Conservation (phyloP, 352 stramenopile genomes). For the Phytophthora foliorum region DNA sequence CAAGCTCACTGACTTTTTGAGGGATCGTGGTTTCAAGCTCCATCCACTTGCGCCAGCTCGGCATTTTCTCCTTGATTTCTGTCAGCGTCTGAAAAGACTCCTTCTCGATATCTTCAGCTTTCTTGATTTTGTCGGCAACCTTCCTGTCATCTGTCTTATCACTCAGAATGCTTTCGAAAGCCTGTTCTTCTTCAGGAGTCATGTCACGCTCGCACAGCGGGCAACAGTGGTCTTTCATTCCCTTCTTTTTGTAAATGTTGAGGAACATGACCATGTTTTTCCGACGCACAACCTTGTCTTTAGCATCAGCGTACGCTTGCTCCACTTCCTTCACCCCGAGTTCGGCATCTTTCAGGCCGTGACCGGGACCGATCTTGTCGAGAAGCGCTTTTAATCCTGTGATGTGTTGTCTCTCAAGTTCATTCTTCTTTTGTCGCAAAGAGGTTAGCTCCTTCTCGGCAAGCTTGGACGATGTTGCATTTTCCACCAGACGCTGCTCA, state of each 20-base stretch:
- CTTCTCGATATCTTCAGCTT: slow-evolving; percentile 64
- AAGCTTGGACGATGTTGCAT: slow-evolving; percentile 56
- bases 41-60: slow-evolving; percentile 76
- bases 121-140: slow-evolving; percentile 81
- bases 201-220: slow-evolving; percentile 78
- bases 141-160: slow-evolving; percentile 84
- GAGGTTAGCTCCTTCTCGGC: slow-evolving; percentile 52
- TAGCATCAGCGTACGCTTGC: slow-evolving; percentile 76
- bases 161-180: slow-evolving; percentile 71
- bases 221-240: slow-evolving; percentile 82
- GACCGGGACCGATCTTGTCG: slow-evolving; percentile 52
- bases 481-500: slow-evolving; percentile 64
- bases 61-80: slow-evolving; percentile 62
- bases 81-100: slow-evolving; percentile 65
- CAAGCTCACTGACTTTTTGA: slow-evolving; percentile 55
- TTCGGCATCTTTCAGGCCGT: slow-evolving; percentile 62
- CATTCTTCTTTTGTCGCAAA: slow-evolving; percentile 54
- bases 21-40: slow-evolving; percentile 58
- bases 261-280: slow-evolving; percentile 90
- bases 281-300: slow-evolving; percentile 82
- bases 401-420: slow-evolving; percentile 68
- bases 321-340: slow-evolving; percentile 60
- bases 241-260: slow-evolving; percentile 88
- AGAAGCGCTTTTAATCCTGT: slow-evolving; percentile 59
- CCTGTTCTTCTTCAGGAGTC: slow-evolving; percentile 60